These are phyloP conservation scores for Colletotrichum endophyticum DNA, from an alignment of 2,329 filamentous ascomycete species.

Conservation along the genomic window DNA sequence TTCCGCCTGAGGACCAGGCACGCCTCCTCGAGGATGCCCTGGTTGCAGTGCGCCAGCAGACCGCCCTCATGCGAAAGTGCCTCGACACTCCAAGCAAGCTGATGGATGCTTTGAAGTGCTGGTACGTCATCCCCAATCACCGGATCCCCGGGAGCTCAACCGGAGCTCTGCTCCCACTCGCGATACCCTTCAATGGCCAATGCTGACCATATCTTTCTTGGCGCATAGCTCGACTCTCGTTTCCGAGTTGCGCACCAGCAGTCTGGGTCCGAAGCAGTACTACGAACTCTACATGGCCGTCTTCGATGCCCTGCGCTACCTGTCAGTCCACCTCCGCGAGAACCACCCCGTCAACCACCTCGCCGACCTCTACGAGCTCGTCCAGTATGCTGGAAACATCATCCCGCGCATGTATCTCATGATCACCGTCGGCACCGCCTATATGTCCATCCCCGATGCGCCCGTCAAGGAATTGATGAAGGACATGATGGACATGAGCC, in stretches of 20 bases:
- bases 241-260: constrained; percentile 97
- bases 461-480: constrained; percentile 99
- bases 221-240: constrained; percentile 86
- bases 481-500: constrained; percentile 99
- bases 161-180: constrained; percentile 12
- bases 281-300: constrained; percentile 99
- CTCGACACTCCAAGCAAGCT: constrained; percentile 97
- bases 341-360: constrained; percentile 98
- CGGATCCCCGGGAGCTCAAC: constrained; percentile 17
- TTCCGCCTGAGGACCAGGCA: constrained; percentile 79
- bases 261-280: constrained; percentile 98
- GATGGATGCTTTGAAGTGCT: constrained; percentile 99
- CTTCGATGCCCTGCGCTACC: constrained; percentile 95
- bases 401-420: constrained; percentile 96
- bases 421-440: constrained; percentile 98
- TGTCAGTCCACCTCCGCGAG: constrained; percentile 95
- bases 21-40: constrained; percentile 97
- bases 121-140: constrained; percentile 62
- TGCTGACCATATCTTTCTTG: neutral
- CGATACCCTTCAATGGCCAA: constrained; percentile 20
- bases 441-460: constrained; percentile 98
- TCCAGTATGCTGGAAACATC: constrained; percentile 98
- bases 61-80: constrained; percentile 95
- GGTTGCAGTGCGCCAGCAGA: constrained; percentile 95
- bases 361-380: constrained; percentile 95